phyloP scores from a whole-genome alignment of 495 filamentous ascomycete genomes.

The Clavariopsis aquatica region DNA sequence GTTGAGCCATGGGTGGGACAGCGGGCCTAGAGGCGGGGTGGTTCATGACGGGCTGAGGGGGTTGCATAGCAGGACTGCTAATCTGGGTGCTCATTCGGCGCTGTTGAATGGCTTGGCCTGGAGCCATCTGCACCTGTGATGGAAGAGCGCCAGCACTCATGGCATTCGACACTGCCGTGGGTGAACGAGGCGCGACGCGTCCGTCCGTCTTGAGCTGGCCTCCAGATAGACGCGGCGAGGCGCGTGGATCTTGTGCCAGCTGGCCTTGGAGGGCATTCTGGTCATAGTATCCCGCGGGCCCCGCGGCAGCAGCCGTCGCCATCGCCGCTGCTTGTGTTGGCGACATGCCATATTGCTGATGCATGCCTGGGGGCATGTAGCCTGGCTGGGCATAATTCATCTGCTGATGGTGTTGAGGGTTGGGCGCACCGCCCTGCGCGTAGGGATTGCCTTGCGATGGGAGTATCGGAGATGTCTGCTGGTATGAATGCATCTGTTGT shows the following conservation, averaged over 20 bases:
- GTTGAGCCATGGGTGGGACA: conserved; percentile 36
- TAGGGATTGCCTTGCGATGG: conserved; percentile 55
- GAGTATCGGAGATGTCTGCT: conserved; percentile 61
- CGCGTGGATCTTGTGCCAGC: conserved; percentile 49
- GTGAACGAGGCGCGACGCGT: conserved; percentile 58
- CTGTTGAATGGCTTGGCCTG: conserved; percentile 43
- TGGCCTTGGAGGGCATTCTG: conserved; percentile 54
- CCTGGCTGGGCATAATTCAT: conserved; percentile 60
- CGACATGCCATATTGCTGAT: conserved; percentile 58
- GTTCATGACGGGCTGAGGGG: conserved; percentile 60
- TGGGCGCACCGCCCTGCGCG: conserved; percentile 30
- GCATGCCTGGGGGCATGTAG: conserved; percentile 56
- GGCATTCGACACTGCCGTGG: conserved; percentile 50
- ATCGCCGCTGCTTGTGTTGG: conserved; percentile 66
- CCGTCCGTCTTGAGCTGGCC: conserved; percentile 57
- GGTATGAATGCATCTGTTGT: conserved; percentile 55
- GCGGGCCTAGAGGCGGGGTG: conserved; percentile 44
- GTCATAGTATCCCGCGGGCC: conserved; percentile 60
- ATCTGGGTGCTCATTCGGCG: conserved; percentile 64
- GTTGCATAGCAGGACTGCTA: conserved; percentile 60
- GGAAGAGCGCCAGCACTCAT: conserved; percentile 46
- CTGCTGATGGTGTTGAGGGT: conserved; percentile 51
- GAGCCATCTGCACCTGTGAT: conserved; percentile 42
- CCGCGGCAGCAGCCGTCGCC: conserved; percentile 68
- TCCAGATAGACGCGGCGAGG: conserved; percentile 60